Percentiles rank a stretch among this genome's conserved stretches.
These are phyloP conservation scores for Microstegium vimineum DNA, from an alignment of 176 grass and related monocot genomes.

Conservation along the genomic window DNA sequence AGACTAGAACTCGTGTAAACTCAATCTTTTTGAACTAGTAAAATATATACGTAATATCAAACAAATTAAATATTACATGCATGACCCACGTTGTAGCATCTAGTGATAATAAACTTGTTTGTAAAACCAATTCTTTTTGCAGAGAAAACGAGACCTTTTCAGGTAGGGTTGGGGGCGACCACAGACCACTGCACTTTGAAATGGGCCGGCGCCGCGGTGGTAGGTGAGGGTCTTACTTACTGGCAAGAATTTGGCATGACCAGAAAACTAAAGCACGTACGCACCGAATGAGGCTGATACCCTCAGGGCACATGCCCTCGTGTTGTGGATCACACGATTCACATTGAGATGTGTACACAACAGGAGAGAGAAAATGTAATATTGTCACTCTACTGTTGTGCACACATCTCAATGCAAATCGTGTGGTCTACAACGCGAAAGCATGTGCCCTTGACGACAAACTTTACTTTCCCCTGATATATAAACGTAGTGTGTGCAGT, in stretches of 20 bases:
- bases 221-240: conserved; percentile 30
- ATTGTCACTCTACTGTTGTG: too few relatives aligned
- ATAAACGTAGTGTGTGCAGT: background rate
- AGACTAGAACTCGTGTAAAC: background rate
- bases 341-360: too few relatives aligned
- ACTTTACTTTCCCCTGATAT: too few relatives aligned
- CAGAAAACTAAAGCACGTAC: background rate
- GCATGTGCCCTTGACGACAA: too few relatives aligned
- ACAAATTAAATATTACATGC: background rate
- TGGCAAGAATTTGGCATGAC: conserved; percentile 11
- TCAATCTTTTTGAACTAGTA: background rate
- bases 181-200: background rate
- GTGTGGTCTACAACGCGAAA: too few relatives aligned
- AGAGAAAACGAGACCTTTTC: background rate
- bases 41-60: background rate
- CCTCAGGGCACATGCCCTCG: too few relatives aligned
- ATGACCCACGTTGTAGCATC: background rate
- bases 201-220: background rate
- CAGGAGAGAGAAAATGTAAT: too few relatives aligned
- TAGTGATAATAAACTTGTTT: background rate
- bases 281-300: conserved; percentile 7
- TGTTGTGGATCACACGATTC: too few relatives aligned
- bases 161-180: background rate
- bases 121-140: background rate
- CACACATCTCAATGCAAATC: too few relatives aligned